These are phyloP conservation scores for Camelina hispida DNA, from an alignment of 345 rosid genomes.

Conservation along the genomic window DNA sequence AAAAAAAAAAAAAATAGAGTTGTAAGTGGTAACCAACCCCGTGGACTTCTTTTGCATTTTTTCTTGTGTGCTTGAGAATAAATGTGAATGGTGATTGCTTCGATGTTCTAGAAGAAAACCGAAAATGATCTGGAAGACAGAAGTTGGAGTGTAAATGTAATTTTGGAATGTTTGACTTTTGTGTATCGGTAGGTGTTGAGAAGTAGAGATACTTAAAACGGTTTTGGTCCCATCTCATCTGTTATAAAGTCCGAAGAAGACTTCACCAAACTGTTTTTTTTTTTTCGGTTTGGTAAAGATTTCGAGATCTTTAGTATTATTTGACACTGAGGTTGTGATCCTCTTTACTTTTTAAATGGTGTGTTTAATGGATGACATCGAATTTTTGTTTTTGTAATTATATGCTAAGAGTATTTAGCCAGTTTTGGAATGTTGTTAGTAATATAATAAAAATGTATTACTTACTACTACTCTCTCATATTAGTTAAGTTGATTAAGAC, in stretches of 20 bases:
- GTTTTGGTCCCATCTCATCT: conserved; percentile 33
- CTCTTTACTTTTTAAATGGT: not conserved
- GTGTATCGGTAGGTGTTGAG: conserved; percentile 29
- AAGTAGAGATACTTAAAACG: conserved; percentile 16
- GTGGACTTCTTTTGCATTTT: conserved; percentile 27
- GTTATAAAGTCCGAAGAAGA: conserved; percentile 8
- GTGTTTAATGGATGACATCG: conserved; percentile 6
- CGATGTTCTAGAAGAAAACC: conserved; percentile 12
- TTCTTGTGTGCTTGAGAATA: not conserved
- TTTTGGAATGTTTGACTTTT: conserved; percentile 41
- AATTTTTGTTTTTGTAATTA: not conserved
- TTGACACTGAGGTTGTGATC: conserved; percentile 6
- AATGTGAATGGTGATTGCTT: not conserved
- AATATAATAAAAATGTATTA: not conserved
- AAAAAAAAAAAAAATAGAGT: too few relatives aligned
- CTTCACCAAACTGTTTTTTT: conserved; percentile 8
- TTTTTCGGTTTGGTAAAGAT: not conserved
- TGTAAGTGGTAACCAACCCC: conserved; percentile 14
- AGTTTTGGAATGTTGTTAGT: not conserved
- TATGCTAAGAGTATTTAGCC: not conserved
- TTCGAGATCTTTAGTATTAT: not conserved
- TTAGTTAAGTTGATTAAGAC: conserved; percentile 3
- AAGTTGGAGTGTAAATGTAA: conserved; percentile 28
- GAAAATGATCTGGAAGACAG: not conserved
- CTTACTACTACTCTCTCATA: not conserved